Percentiles rank a stretch among this genome's conserved stretches.
These are phyloP conservation scores for Podila minutissima DNA, from an alignment of 192 early-diverging fungal species.

Conservation along the genomic window DNA sequence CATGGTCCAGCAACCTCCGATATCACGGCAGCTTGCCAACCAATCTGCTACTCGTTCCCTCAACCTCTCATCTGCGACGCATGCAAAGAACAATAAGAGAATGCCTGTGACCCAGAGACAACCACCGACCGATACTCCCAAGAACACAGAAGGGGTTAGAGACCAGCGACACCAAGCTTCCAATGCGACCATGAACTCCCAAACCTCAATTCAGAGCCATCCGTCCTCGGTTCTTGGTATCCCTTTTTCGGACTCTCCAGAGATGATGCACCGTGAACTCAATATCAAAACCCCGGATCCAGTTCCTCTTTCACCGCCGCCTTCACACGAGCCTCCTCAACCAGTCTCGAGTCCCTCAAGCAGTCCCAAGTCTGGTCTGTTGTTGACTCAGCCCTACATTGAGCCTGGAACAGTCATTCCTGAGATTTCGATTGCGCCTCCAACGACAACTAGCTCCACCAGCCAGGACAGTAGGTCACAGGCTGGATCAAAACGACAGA, in stretches of 20 bases:
- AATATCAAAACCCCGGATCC: background rate
- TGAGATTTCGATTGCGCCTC: slow-evolving; percentile 15
- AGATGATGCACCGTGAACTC: slow-evolving; percentile 13
- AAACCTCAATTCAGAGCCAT: slow-evolving; percentile 18
- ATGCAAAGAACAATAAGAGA: no score
- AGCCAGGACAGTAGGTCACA: background rate
- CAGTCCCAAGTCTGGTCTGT: background rate
- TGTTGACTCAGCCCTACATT: slow-evolving; percentile 2
- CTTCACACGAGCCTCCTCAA: background rate
- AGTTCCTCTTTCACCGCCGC: background rate
- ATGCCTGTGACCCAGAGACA: no score
- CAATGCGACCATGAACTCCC: background rate
- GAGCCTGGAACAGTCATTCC: background rate
- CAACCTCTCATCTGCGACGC: no score
- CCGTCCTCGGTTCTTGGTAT: slow-evolving; percentile 17
- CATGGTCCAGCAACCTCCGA: slow-evolving; percentile 1
- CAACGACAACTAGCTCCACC: background rate
- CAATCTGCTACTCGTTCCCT: background rate
- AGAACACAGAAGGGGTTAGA: background rate
- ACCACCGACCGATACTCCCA: background rate
- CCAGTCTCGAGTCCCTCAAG: background rate
- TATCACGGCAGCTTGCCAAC: background rate
- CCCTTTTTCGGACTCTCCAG: slow-evolving; percentile 15
- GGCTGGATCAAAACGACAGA: background rate
- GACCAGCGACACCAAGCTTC: background rate